phyloP scores from a whole-genome alignment of 345 rosid genomes.

The Bruguiera sexangula region DNA sequence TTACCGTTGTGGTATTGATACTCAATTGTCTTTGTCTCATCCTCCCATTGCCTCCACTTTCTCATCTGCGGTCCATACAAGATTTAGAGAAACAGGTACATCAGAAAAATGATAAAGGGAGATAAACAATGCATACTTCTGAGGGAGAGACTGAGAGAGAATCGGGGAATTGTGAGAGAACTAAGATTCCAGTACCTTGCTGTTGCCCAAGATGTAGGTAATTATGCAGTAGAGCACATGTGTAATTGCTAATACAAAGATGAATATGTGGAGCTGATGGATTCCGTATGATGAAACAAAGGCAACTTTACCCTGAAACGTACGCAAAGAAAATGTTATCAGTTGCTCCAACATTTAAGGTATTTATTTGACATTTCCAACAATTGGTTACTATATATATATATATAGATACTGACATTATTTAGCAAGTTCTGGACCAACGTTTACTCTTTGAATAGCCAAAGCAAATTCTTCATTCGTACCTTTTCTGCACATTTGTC shows the following conservation, averaged over 20 bases:
- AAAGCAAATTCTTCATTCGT: conserved; percentile 8
- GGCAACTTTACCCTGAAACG: conserved; percentile 70
- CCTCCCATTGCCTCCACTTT: conserved; percentile 87
- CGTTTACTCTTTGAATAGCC: no score
- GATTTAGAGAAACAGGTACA: not conserved
- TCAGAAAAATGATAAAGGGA: not conserved
- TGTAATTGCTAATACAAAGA: conserved; percentile 64
- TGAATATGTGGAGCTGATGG: conserved; percentile 89
- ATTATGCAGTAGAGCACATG: conserved; percentile 63
- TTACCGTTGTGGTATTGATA: conserved; percentile 78
- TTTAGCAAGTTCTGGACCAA: no score
- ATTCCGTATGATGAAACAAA: conserved; percentile 74
- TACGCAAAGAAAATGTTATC: not conserved
- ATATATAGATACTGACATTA: no score
- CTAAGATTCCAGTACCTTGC: conserved; percentile 44
- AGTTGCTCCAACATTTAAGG: not conserved
- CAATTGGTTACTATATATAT: no score
- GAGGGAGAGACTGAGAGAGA: not conserved
- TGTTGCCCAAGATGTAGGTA: conserved; percentile 61
- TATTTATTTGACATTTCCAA: no score
- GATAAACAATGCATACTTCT: not conserved
- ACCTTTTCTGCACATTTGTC: conserved; percentile 45
- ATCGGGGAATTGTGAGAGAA: not conserved
- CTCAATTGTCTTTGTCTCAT: conserved; percentile 73
- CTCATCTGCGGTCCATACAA: conserved; percentile 59